phyloP scores from a whole-genome alignment of 2,329 filamentous ascomycete genomes.

The Alternaria consortialis region DNA sequence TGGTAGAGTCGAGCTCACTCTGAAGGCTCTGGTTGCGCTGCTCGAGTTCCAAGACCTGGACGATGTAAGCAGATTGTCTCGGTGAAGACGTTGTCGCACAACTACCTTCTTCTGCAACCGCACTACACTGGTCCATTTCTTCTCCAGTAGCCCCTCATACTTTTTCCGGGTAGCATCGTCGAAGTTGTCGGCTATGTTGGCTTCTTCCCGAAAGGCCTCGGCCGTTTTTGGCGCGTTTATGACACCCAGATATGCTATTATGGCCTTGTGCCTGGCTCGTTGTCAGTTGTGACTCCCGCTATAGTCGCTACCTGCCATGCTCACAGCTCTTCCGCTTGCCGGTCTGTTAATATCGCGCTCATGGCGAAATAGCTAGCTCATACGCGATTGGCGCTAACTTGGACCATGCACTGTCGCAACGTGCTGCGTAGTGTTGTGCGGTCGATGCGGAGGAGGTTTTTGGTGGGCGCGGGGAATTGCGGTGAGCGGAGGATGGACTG shows the following conservation, averaged over 20 bases:
- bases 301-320: conserved; percentile 47
- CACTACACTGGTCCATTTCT: conserved; percentile 98
- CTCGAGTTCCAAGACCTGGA: conserved; percentile 91
- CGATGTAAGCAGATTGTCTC: conserved; percentile 21
- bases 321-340: conserved; percentile 90
- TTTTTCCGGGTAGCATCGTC: conserved; percentile 87
- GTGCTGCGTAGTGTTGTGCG: conserved; percentile 9
- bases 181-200: conserved; percentile 76
- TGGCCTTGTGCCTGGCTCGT: conserved; percentile 80
- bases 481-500: conserved; percentile 27
- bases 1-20: conserved; percentile 83
- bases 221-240: conserved; percentile 76
- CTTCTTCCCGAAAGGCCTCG: conserved; percentile 76
- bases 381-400: conserved; percentile 28
- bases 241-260: conserved; percentile 85
- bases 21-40: conserved; percentile 76
- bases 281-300: conserved; percentile 13
- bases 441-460: conserved; percentile 23
- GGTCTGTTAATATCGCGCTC: conserved; percentile 77
- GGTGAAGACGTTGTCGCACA: not conserved
- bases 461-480: conserved; percentile 30
- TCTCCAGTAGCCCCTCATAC: conserved; percentile 92
- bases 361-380: conserved; percentile 59
- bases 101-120: conserved; percentile 90
- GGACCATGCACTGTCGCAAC: conserved; percentile 42